These are phyloP conservation scores for Sporothrix brasiliensis DNA, from an alignment of 2,329 filamentous ascomycete species.

Conservation along the genomic window DNA sequence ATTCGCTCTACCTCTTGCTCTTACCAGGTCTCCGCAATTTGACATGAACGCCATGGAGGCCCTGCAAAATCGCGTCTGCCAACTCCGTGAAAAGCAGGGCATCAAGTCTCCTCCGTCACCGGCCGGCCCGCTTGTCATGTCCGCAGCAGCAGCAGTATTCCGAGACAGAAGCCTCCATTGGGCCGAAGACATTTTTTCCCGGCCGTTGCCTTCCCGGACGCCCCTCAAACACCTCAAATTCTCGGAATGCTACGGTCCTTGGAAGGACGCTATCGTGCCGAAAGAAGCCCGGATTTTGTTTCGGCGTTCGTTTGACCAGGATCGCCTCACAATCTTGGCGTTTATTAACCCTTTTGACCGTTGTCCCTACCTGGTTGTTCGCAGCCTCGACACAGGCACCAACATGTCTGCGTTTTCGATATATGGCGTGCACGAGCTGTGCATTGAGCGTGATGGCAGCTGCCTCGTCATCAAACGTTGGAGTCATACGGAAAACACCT, in stretches of 20 bases:
- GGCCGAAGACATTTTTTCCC: slow-evolving; percentile 63
- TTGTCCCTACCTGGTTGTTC: slow-evolving; percentile 53
- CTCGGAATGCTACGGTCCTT: slow-evolving; percentile 53
- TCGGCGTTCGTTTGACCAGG: slow-evolving; percentile 61
- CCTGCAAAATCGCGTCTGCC: slow-evolving; percentile 53
- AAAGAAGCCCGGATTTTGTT: slow-evolving; percentile 57
- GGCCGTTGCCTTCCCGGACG: slow-evolving; percentile 56
- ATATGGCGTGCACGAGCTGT: slow-evolving; percentile 58
- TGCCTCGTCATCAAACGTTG: slow-evolving; percentile 57
- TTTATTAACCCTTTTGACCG: slow-evolving; percentile 52
- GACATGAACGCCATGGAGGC: slow-evolving; percentile 59
- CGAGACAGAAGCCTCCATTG: slow-evolving; percentile 51
- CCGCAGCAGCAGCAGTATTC: slow-evolving; percentile 35
- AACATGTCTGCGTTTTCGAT: slow-evolving; percentile 53
- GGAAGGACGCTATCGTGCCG: slow-evolving; percentile 51
- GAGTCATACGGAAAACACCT: slow-evolving; percentile 48
- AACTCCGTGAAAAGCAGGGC: slow-evolving; percentile 56
- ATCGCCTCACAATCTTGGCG: slow-evolving; percentile 57
- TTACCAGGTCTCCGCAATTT: slow-evolving; percentile 53
- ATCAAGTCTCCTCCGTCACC: slow-evolving; percentile 42
- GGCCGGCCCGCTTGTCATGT: slow-evolving; percentile 42
- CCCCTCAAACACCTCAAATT: slow-evolving; percentile 49
- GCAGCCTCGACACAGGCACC: slow-evolving; percentile 47
- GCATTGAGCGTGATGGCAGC: slow-evolving; percentile 53
- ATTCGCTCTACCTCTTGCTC: neutral